These are phyloP conservation scores for Citrus mangshanensis DNA, from an alignment of 345 rosid species.

Conservation along the genomic window DNA sequence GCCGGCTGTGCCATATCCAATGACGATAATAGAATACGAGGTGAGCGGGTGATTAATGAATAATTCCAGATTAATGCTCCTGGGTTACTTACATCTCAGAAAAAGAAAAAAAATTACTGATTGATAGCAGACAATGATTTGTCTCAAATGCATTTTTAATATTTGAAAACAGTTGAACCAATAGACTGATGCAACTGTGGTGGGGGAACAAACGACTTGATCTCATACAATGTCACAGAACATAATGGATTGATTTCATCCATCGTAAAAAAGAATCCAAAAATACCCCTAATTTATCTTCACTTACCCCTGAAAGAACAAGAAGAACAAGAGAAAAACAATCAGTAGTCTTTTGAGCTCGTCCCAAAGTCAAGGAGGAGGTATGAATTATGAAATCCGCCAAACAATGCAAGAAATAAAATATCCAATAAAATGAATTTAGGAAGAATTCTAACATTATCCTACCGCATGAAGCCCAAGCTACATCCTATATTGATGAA, in stretches of 20 bases:
- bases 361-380: neutral
- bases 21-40: neutral
- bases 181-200: neutral
- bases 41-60: neutral
- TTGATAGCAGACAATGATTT: neutral
- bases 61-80: neutral
- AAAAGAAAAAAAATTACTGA: neutral
- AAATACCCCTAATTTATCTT: too few species aligned
- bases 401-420: neutral
- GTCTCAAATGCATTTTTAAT: neutral
- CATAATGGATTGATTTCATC: neutral
- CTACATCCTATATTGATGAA: neutral
- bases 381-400: too few species aligned
- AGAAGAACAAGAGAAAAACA: too few species aligned
- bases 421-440: neutral
- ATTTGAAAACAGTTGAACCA: neutral
- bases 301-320: too few species aligned
- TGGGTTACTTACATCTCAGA: neutral
- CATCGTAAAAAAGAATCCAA: neutral
- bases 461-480: neutral
- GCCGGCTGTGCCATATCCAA: neutral
- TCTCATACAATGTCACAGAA: neutral
- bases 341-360: neutral
- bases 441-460: neutral
- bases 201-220: neutral